Conservation (phyloP, 1,284 basidiomycete species). For the Tilletia setariae region DNA sequence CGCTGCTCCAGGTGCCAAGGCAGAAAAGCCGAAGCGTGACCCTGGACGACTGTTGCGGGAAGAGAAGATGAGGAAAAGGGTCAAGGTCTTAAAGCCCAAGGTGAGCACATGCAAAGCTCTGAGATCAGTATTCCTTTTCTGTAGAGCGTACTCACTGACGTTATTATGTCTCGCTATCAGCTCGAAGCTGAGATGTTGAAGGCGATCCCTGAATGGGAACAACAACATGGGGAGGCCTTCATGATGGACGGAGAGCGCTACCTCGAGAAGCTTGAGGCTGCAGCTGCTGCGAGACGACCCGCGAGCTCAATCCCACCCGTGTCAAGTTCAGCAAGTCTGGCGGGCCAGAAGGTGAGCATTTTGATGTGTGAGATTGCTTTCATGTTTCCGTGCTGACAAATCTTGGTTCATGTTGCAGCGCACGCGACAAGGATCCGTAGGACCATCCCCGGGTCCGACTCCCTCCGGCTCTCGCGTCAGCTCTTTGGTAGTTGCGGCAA, state of each 20-base stretch:
- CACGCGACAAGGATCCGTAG: not conserved
- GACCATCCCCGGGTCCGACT: not conserved
- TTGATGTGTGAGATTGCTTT: not conserved
- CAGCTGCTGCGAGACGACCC: not conserved
- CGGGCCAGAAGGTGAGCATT: conserved; percentile 13
- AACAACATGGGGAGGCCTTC: conserved; percentile 71
- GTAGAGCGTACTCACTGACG: not conserved
- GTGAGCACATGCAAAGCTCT: conserved; percentile 56
- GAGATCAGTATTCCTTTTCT: not conserved
- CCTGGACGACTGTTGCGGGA: conserved; percentile 69
- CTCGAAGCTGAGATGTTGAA: conserved; percentile 75
- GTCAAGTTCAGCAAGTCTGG: conserved; percentile 2
- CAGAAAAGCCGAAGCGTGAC: conserved; percentile 55
- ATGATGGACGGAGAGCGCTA: conserved; percentile 81
- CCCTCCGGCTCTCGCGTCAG: conserved; percentile 3
- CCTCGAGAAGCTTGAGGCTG: conserved; percentile 65
- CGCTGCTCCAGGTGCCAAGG: not conserved
- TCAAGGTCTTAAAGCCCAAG: conserved; percentile 88
- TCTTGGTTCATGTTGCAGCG: not conserved
- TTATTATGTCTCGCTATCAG: not conserved
- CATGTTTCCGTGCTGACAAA: not conserved
- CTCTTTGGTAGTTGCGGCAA: not conserved
- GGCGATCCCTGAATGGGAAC: conserved; percentile 83
- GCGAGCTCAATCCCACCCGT: conserved; percentile 11
- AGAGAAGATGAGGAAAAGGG: conserved; percentile 95